phyloP scores from a whole-genome alignment of 495 filamentous ascomycete genomes.

The Podospora comata region DNA sequence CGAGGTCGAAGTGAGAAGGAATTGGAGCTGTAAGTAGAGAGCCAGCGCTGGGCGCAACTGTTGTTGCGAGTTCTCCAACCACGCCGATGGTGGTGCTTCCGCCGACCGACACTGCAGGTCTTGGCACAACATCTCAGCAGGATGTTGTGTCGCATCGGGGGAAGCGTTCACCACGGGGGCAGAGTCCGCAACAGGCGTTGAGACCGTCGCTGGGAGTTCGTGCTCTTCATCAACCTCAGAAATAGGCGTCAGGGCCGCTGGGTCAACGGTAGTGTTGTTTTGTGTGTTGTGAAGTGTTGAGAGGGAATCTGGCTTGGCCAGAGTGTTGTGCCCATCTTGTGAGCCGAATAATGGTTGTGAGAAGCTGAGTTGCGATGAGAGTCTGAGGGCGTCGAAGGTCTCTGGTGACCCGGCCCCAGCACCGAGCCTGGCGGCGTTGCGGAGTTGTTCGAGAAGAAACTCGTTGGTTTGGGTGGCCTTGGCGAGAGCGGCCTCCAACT shows the following conservation, averaged over 20 bases:
- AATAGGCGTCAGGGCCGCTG: constrained; percentile 48
- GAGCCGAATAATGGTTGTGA: constrained; percentile 52
- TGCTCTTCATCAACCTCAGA: constrained; percentile 35
- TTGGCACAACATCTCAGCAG: constrained; percentile 97
- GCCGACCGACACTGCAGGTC: constrained; percentile 99
- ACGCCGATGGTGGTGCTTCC: constrained; percentile 53
- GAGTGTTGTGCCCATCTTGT: constrained; percentile 29
- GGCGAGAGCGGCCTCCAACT: constrained; percentile 62
- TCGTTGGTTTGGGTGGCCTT: constrained; percentile 65
- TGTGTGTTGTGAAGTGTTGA: background rate
- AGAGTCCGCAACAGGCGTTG: constrained; percentile 26
- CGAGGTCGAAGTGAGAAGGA: constrained; percentile 65
- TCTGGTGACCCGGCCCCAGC: constrained; percentile 26
- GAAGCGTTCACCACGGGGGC: constrained; percentile 53
- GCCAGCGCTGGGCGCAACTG: constrained; percentile 52
- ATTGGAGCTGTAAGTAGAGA: constrained; percentile 57
- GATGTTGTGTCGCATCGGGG: constrained; percentile 98
- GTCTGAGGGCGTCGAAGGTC: constrained; percentile 35
- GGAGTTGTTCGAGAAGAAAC: constrained; percentile 61
- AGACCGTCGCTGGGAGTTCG: constrained; percentile 19
- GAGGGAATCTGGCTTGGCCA: background rate
- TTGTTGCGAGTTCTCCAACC: constrained; percentile 54
- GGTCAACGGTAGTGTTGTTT: constrained; percentile 29
- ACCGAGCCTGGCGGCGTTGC: constrained; percentile 46
- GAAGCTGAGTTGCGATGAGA: constrained; percentile 47